Percentiles rank a stretch among this genome's conserved stretches.
Conservation (phyloP, 495 filamentous ascomycete species). For the Penicillium desertorum region DNA sequence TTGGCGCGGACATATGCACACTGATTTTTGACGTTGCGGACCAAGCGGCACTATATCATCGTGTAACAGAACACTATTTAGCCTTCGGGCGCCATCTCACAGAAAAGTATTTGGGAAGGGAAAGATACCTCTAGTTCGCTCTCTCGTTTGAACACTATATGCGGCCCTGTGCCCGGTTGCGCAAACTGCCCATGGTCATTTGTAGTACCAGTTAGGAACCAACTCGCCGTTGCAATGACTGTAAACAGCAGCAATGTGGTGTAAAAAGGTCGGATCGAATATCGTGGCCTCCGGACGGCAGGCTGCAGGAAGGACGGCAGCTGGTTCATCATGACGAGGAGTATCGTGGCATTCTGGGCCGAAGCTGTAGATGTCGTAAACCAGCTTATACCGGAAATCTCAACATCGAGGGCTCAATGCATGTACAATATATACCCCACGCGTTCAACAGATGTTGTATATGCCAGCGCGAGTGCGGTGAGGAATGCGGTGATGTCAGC, state of each 20-base stretch:
- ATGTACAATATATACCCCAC: not conserved
- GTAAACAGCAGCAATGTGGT: conserved; percentile 35
- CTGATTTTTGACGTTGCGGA: conserved; percentile 74
- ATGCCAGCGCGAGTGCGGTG: conserved; percentile 21
- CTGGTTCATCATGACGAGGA: conserved; percentile 27
- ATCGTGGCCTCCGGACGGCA: conserved; percentile 30
- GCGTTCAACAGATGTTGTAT: not conserved
- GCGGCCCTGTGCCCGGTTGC: conserved; percentile 9
- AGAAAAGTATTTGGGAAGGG: conserved; percentile 4
- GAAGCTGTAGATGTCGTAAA: not conserved
- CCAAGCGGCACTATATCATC: conserved; percentile 66
- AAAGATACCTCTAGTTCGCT: conserved; percentile 40
- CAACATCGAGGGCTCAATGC: conserved; percentile 1
- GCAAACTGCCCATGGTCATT: conserved; percentile 5
- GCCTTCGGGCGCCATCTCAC: conserved; percentile 16
- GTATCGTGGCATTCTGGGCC: conserved; percentile 33
- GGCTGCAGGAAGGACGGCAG: conserved; percentile 28
- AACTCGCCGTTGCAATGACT: conserved; percentile 29
- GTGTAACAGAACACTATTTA: conserved; percentile 27
- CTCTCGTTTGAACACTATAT: conserved; percentile 26
- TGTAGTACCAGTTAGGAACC: conserved; percentile 16
- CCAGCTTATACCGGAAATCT: not conserved
- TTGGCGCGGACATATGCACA: conserved; percentile 82
- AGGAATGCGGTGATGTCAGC: conserved; percentile 32
- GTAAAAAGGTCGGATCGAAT: conserved; percentile 42